Base-by-base conservation (phyloP, 306 rosid species). In the Cajanus cajan region DNA sequence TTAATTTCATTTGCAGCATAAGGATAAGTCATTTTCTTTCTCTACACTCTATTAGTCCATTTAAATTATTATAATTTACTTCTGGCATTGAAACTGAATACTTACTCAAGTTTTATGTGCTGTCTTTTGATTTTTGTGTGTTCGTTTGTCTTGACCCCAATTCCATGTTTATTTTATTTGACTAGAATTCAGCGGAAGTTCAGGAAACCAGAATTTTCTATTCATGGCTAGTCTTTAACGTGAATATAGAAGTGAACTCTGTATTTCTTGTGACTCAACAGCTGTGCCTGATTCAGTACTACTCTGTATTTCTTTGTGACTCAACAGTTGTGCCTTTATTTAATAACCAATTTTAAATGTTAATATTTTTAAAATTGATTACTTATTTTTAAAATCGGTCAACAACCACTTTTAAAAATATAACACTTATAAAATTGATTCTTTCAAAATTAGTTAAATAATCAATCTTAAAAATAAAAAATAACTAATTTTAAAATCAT, bases 241-340 rank as follows among this genome's bases (percentile, higher is more conserved):
- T 91, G 90, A 95, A 95, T 88, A 85, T 95, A 67, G 93, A 93
- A 87, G 99, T 95, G 93, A 93, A 95, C 88, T 95, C 99, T 40
- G 87, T 95, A 81, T 93, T 95, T 71, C 93, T 95, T 71, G 97
- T 61, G 99, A 93, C 88, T 91, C 99, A 59, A 93, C 99, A 69
- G 99, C 92, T 59, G 91, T 95, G 57, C 83, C 92, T 80, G 99
- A 95, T 84, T 89, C 98, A 7, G 77, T 82, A n/a, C n/a, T n/a
- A n/a, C n/a, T n/a, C n/a, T n/a, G n/a, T n/a, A n/a, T n/a, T n/a
- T n/a, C n/a, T n/a, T n/a, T n/a, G n/a, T n/a, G n/a, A n/a, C n/a
- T n/a, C n/a, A n/a, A n/a, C n/a, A n/a, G n/a, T n/a, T n/a, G n/a
- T n/a, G n/a, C n/a, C n/a, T n/a, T n/a, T n/a, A n/a, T n/a, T n/a